Evolutionary conservation across 495 filamentous ascomycete species (phyloP).

Genomic region (Ascobolus immersus): DNA sequence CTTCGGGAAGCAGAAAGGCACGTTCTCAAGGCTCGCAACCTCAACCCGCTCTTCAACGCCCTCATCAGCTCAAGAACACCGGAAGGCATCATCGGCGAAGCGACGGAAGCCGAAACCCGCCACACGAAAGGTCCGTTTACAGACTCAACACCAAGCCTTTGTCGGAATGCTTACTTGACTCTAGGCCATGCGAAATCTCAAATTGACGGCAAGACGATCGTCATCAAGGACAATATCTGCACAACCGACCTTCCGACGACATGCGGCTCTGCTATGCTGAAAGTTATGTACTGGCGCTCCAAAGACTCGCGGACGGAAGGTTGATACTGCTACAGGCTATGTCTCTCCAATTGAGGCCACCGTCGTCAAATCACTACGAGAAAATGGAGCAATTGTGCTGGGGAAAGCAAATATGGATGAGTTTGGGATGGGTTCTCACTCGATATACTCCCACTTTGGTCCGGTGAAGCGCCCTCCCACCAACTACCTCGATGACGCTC

Average conservation of each 20-base stretch:
- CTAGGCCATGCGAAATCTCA: constrained; percentile 6
- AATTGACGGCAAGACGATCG: constrained; percentile 29
- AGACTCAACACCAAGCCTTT: too few species aligned
- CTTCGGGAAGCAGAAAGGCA: too few species aligned
- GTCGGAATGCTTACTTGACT: neutral
- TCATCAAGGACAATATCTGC: constrained; percentile 54
- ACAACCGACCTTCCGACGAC: constrained; percentile 39
- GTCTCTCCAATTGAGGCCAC: constrained; percentile 53
- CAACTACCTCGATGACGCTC: constrained; percentile 2
- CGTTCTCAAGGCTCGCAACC: too few species aligned
- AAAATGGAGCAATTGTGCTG: constrained; percentile 36
- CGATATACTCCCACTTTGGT: constrained; percentile 46
- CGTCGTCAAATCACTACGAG: constrained; percentile 40
- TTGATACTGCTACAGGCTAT: constrained; percentile 6
- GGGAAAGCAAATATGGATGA: constrained; percentile 90
- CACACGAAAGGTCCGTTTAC: neutral
- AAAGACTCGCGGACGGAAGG: neutral
- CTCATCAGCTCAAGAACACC: constrained; percentile 1
- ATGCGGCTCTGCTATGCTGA: constrained; percentile 34
- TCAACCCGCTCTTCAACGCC: constrained; percentile 3
- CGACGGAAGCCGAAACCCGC: constrained; percentile 1
- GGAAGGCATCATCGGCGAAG: constrained; percentile 5
- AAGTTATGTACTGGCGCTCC: constrained; percentile 23
- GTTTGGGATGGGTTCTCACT: constrained; percentile 95
- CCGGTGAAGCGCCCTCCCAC: constrained; percentile 26